Percentiles rank a stretch among this genome's conserved stretches.
Evolutionary conservation across 306 rosid species (phyloP).

Genomic region (Castanea sativa): DNA sequence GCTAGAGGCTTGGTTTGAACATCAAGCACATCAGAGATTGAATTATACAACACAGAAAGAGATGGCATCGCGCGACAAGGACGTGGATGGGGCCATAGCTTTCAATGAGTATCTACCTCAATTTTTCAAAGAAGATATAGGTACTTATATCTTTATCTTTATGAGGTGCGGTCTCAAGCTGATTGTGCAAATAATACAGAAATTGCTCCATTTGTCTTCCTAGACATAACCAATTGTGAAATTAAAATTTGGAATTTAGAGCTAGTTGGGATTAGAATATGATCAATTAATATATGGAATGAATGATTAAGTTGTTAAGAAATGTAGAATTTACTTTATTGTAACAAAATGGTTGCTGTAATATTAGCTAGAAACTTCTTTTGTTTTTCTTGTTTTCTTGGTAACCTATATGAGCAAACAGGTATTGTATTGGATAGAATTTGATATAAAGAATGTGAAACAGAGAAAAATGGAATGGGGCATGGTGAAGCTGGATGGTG

Average conservation of each 20-base stretch:
- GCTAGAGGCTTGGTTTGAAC: slow-evolving; percentile 47
- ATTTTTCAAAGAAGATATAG: slow-evolving; percentile 48
- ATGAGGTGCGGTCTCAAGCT: no score
- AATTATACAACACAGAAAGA: slow-evolving; percentile 35
- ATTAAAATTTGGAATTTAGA: background rate
- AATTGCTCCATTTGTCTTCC: no score
- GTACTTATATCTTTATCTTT: slow-evolving; percentile 20
- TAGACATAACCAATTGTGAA: no score
- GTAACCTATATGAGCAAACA: no score
- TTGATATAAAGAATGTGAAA: slow-evolving; percentile 19
- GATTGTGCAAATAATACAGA: no score
- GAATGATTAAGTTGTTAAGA: background rate
- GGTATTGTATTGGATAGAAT: background rate
- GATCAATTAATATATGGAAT: no score
- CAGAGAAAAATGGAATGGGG: slow-evolving; percentile 48
- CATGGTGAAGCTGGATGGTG: slow-evolving; percentile 91
- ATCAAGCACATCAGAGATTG: slow-evolving; percentile 49
- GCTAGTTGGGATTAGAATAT: background rate
- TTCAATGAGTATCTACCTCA: slow-evolving; percentile 66
- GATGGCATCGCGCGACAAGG: slow-evolving; percentile 40
- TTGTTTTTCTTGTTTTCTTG: no score
- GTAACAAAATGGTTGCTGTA: no score
- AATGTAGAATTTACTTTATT: background rate
- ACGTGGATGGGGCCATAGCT: slow-evolving; percentile 54
- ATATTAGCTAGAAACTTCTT: no score